These are phyloP conservation scores for Erysiphe neolycopersici DNA, from an alignment of 2,329 filamentous ascomycete species.

Conservation along the genomic window DNA sequence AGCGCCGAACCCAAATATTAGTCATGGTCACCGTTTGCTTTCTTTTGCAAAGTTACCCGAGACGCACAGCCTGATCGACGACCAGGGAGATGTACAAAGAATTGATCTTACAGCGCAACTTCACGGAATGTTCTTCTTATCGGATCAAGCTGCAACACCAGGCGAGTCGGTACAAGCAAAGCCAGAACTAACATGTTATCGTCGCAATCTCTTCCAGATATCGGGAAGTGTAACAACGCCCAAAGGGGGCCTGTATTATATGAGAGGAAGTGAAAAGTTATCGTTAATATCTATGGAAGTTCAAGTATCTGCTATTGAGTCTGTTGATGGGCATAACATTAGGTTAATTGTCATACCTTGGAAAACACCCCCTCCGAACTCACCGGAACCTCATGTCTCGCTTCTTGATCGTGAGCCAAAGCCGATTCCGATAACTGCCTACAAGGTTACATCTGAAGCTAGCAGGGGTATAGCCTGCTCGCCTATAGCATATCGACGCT, in stretches of 20 bases:
- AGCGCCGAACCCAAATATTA: slow-evolving; percentile 10
- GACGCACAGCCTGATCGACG: slow-evolving; percentile 22
- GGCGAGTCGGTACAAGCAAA: slow-evolving; percentile 27
- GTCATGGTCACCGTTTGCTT: slow-evolving; percentile 13
- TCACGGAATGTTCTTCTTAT: slow-evolving; percentile 73
- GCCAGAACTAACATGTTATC: slow-evolving; percentile 82
- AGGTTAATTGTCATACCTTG: slow-evolving; percentile 92
- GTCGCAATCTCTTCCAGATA: slow-evolving; percentile 86
- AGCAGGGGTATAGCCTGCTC: slow-evolving; percentile 57
- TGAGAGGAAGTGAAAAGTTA: slow-evolving; percentile 66
- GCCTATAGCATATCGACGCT: slow-evolving; percentile 75
- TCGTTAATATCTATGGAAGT: slow-evolving; percentile 65
- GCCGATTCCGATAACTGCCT: slow-evolving; percentile 46
- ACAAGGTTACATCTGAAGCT: slow-evolving; percentile 21
- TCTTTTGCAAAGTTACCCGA: slow-evolving; percentile 12
- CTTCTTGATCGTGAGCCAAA: slow-evolving; percentile 61
- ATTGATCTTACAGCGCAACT: slow-evolving; percentile 38
- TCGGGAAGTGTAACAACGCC: slow-evolving; percentile 70
- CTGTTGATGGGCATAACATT: slow-evolving; percentile 72
- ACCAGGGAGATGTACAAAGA: slow-evolving; percentile 20
- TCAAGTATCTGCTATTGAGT: slow-evolving; percentile 76
- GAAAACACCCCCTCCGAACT: slow-evolving; percentile 76
- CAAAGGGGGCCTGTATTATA: slow-evolving; percentile 47
- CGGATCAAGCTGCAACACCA: slow-evolving; percentile 25
- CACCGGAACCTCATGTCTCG: slow-evolving; percentile 30